A percentile compares a stretch with the other conserved stretches of the same genome.
Conservation (phyloP, 441 rosid species). For the Manihot esculenta region DNA sequence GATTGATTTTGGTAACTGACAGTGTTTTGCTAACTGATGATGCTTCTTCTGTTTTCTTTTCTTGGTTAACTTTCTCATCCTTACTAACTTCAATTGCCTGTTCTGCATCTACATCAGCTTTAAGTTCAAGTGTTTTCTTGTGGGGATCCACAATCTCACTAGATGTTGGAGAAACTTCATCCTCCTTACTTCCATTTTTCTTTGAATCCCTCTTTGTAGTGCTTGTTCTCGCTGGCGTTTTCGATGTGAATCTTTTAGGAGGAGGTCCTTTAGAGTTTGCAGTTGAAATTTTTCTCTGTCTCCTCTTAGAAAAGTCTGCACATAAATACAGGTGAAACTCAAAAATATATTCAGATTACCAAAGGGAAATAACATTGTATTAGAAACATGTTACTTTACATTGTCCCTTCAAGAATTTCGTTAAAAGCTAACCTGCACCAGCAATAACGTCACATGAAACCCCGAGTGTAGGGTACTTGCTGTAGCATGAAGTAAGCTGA, state of each 20-base stretch:
- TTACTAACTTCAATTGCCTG: constrained; percentile 29
- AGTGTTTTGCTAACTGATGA: constrained; percentile 12
- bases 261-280: constrained; percentile 49
- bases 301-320: constrained; percentile 75
- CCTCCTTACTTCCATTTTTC: constrained; percentile 44
- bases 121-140: constrained; percentile 29
- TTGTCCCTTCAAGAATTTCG: neutral
- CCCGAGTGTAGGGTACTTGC: constrained; percentile 34
- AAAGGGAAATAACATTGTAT: neutral
- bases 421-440: constrained; percentile 48
- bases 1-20: constrained; percentile 21
- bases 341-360: constrained; percentile 1
- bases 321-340: constrained; percentile 15
- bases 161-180: constrained; percentile 30
- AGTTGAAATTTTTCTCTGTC: constrained; percentile 44
- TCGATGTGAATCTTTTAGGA: constrained; percentile 49
- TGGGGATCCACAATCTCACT: constrained; percentile 29
- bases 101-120: constrained; percentile 37
- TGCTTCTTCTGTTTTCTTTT: constrained; percentile 28
- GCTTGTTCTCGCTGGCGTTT: constrained; percentile 43
- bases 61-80: constrained; percentile 31
- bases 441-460: constrained; percentile 51
- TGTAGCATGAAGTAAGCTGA: constrained; percentile 56
- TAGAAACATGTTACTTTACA: neutral
- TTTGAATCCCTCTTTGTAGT: constrained; percentile 44